Evolutionary conservation across 352 stramenopile genomes (phyloP).

Genomic region (Plasmopara muralis): DNA sequence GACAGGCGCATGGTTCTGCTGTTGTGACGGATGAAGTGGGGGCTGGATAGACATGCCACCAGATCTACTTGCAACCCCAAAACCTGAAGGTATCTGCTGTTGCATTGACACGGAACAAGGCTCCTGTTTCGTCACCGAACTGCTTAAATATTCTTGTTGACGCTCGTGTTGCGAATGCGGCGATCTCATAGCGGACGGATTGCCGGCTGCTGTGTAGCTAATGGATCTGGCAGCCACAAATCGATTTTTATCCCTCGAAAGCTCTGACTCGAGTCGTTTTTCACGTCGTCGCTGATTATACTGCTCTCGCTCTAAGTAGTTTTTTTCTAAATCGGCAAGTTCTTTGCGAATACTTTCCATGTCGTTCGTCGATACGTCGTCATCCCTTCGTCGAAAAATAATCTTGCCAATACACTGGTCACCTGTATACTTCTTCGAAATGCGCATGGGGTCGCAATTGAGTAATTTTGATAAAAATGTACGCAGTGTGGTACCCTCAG

Average conservation of each 20-base stretch:
- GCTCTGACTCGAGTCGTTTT: slow-evolving; percentile 76
- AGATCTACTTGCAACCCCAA: slow-evolving; percentile 9
- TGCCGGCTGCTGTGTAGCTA: slow-evolving; percentile 21
- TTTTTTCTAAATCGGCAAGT: slow-evolving; percentile 89
- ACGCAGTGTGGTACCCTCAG: slow-evolving; percentile 94
- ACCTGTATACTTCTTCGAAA: slow-evolving; percentile 99
- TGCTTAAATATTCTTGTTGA: slow-evolving; percentile 17
- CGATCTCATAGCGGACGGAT: slow-evolving; percentile 9
- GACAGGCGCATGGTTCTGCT: slow-evolving; percentile 15
- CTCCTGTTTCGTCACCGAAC: slow-evolving; percentile 24
- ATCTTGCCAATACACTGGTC: slow-evolving; percentile 97
- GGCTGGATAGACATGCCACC: slow-evolving; percentile 24
- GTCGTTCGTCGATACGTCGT: slow-evolving; percentile 72
- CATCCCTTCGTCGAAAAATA: slow-evolving; percentile 62
- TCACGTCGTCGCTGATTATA: slow-evolving; percentile 90
- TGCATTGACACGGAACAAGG: slow-evolving; percentile 11
- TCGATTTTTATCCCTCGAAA: slow-evolving; percentile 64
- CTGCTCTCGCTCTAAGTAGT: slow-evolving; percentile 94
- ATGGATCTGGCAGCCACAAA: slow-evolving; percentile 40
- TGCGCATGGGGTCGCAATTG: slow-evolving; percentile 98
- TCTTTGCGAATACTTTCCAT: slow-evolving; percentile 73
- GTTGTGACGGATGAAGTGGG: slow-evolving; percentile 23
- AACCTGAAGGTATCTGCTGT: slow-evolving; percentile 12
- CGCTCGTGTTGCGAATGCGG: slow-evolving; percentile 19
- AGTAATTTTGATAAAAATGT: slow-evolving; percentile 97